Evolutionary conservation across 805 yeast genomes (phyloP), one percentile per base, ranked within the genome.

Genomic region (Tetrapisispora taiwanensis): DNA sequence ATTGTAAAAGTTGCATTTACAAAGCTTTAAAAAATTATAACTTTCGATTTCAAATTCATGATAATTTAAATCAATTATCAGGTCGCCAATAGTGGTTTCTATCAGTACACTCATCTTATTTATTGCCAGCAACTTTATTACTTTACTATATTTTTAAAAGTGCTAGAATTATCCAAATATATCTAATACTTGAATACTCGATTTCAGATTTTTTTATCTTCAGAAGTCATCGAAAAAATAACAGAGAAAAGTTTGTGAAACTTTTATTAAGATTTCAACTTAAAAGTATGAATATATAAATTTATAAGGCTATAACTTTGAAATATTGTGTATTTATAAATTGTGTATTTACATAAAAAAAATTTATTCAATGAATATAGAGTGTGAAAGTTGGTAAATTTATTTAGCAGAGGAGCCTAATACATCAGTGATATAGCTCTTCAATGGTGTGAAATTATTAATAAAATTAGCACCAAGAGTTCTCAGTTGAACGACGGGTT

Each of bases 401-500:
- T 35, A 39, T 26, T 36, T 39, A 19, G 36, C 46, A 27, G 46
- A 44, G 14, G 42, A 34, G 28, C 46, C 33, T 19, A 79, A 74
- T 42, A 72, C 75, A 24, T 72, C 65, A 54, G 86, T 76, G 75
- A 90, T 74, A 41, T 79, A 56, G 49, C 80, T 78, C 65, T 90
- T 90, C 41, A 87, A 60, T 45, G 78, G 73, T 2, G 74, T 77
- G 27, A 85, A 49, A 38, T 68, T 69, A 60, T 90, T 83, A 35
- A 88, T 71, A 1, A 78, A 51, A 46, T 78, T 79, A 52, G 90
- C 73, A 0, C 98, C 98, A 22, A 80, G 52, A 1, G 90, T 76
- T 54, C 97, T 72, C 28, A 80, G 65, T 36, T 76, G 72, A 27
- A 89, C 96, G 4, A 90, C 52, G 1, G 96, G 95, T 37, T 71